These are phyloP conservation scores for Arthrobotrys iridis DNA, from an alignment of 2,329 filamentous ascomycete genomes.

Conservation along the genomic window DNA sequence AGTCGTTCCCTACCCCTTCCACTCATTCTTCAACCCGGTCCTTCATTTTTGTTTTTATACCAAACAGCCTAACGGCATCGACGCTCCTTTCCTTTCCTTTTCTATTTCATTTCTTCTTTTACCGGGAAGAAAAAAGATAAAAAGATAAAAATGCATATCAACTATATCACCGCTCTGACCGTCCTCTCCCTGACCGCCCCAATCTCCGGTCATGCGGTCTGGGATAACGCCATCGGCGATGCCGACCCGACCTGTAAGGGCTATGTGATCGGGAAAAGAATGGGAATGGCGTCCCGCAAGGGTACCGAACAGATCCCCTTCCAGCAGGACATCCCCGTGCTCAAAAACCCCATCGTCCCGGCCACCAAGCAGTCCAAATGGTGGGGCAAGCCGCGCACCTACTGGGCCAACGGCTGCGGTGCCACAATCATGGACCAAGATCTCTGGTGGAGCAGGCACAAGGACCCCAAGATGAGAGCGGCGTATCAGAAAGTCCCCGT, in stretches of 20 bases:
- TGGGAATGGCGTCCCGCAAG: not conserved
- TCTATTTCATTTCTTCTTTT: too few relatives aligned
- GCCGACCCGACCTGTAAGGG: not conserved
- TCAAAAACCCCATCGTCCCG: slow-evolving; percentile 37
- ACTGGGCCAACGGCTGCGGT: slow-evolving; percentile 32
- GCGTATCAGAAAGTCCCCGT: not conserved
- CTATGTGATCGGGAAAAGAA: not conserved
- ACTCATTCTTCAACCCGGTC: too few relatives aligned
- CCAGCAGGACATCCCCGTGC: slow-evolving; percentile 21
- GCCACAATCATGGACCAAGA: slow-evolving; percentile 11
- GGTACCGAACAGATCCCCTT: slow-evolving; percentile 21
- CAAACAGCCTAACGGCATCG: too few relatives aligned
- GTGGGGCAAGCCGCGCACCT: slow-evolving; percentile 14
- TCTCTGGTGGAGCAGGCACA: not conserved
- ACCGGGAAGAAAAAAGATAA: too few relatives aligned
- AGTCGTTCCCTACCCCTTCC: too few relatives aligned
- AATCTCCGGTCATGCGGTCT: slow-evolving; percentile 14
- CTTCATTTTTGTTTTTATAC: too few relatives aligned
- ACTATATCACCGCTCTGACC: slow-evolving; percentile 1
- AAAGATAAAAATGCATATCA: slow-evolving; percentile 31
- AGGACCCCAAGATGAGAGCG: not conserved
- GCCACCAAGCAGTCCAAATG: slow-evolving; percentile 23
- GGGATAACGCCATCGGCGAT: slow-evolving; percentile 19
- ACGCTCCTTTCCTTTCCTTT: too few relatives aligned
- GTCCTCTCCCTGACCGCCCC: slow-evolving; percentile 19